Percentiles rank a stretch among this genome's conserved stretches.
phyloP scores from a whole-genome alignment of 225 moss, liverwort and hornwort species.

The Pseudoscleropodium purum region DNA sequence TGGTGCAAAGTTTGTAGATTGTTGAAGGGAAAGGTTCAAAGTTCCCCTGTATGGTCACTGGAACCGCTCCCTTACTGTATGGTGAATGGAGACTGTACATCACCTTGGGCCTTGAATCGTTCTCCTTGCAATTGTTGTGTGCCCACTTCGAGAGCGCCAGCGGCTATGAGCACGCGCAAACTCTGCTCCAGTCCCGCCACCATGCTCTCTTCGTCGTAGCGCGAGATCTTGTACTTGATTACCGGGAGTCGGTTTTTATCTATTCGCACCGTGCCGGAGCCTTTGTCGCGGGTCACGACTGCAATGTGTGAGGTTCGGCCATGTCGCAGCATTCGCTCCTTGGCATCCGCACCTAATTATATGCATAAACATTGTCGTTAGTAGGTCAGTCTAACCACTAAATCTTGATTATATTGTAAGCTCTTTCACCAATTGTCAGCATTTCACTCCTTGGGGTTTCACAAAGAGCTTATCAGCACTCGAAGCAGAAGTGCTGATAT shows the following conservation, averaged over 20 bases:
- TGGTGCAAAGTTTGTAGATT: not conserved
- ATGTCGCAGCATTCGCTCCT: conserved; percentile 44
- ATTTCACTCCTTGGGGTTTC: not conserved
- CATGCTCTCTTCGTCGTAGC: conserved; percentile 37
- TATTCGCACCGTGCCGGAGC: conserved; percentile 33
- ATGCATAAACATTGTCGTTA: not conserved
- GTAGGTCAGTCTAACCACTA: not conserved
- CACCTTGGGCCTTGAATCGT: conserved; percentile 25
- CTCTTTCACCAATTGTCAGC: not conserved
- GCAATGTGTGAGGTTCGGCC: conserved; percentile 55
- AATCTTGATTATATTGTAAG: not conserved
- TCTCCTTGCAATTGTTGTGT: conserved; percentile 53
- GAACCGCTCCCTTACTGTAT: not conserved
- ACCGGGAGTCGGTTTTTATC: not conserved
- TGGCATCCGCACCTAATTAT: conserved; percentile 35
- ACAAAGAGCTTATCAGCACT: not conserved
- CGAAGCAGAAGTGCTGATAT: not conserved
- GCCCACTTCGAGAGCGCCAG: conserved; percentile 72
- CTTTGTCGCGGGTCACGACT: conserved; percentile 56
- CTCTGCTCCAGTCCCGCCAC: conserved; percentile 30
- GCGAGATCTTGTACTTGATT: conserved; percentile 19
- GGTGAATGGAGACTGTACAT: not conserved
- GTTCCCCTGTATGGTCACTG: not conserved
- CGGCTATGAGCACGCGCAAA: conserved; percentile 52
- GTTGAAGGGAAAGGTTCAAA: not conserved